Conservation (phyloP, 179 eudicot genomes). For the Nepenthes alata region DNA sequence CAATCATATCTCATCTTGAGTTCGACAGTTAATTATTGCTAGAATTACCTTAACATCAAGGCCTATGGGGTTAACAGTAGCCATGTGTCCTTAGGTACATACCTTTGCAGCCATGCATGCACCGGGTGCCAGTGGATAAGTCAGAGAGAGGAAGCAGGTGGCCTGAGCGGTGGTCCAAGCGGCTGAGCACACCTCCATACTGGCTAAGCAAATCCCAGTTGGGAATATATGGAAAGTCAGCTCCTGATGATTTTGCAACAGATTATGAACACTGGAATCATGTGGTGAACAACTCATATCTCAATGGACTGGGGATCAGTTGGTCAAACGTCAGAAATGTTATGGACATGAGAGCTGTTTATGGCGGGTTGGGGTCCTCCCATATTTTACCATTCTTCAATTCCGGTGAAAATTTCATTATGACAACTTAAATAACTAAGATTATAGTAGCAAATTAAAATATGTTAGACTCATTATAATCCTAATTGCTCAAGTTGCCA, state of each 20-base stretch:
- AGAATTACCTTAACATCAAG: too few species aligned
- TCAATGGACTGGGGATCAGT: slow-evolving; percentile 55
- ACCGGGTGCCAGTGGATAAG: slow-evolving; percentile 39
- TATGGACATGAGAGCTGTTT: slow-evolving; percentile 92
- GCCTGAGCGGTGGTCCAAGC: slow-evolving; percentile 64
- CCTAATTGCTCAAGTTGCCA: too few species aligned
- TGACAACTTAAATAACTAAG: too few species aligned
- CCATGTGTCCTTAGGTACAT: slow-evolving; percentile 44
- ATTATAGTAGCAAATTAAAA: too few species aligned
- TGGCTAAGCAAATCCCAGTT: slow-evolving; percentile 64
- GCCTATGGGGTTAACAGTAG: background rate
- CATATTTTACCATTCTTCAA: too few species aligned
- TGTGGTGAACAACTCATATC: slow-evolving; percentile 47
- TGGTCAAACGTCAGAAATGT: slow-evolving; percentile 69
- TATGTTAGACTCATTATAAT: too few species aligned
- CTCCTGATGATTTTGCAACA: slow-evolving; percentile 60
- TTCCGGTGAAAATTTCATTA: too few species aligned
- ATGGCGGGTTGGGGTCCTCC: slow-evolving; percentile 52
- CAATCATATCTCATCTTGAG: background rate
- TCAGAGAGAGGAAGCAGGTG: slow-evolving; percentile 58
- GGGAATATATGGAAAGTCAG: slow-evolving; percentile 80
- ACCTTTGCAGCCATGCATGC: slow-evolving; percentile 76
- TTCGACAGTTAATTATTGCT: background rate
- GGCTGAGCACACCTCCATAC: slow-evolving; percentile 46
- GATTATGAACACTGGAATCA: slow-evolving; percentile 72